A percentile compares a stretch with the other conserved stretches of the same genome.
phyloP scores from a whole-genome alignment of 352 stramenopile species.

The Phytophthora fragariaefolia region DNA sequence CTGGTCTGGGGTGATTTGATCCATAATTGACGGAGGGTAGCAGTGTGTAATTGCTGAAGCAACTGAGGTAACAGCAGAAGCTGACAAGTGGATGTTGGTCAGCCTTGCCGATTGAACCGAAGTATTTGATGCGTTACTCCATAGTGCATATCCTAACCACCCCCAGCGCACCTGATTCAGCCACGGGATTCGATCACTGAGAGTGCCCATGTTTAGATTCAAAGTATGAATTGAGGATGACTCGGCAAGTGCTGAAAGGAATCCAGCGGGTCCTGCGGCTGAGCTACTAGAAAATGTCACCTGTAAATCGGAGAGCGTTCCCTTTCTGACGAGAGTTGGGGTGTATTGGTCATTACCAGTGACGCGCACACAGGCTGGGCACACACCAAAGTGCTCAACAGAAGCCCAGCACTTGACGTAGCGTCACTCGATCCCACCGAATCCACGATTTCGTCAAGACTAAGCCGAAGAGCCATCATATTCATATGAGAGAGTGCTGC shows the following conservation, averaged over 20 bases:
- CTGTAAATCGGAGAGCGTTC: neutral
- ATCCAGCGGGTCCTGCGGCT: neutral
- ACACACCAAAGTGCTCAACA: slow-evolving; percentile 13
- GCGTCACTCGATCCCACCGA: neutral
- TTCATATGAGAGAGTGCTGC: slow-evolving; percentile 17
- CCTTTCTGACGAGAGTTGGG: neutral
- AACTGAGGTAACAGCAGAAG: neutral
- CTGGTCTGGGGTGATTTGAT: too few species aligned
- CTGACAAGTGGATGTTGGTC: slow-evolving; percentile 21
- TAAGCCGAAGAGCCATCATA: slow-evolving; percentile 8
- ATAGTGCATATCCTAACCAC: too few species aligned
- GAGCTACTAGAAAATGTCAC: neutral
- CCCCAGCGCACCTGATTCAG: neutral
- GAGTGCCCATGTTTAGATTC: slow-evolving; percentile 2
- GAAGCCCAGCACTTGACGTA: neutral
- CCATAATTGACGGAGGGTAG: slow-evolving; percentile 23
- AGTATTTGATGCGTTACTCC: neutral
- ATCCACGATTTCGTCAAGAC: slow-evolving; percentile 15
- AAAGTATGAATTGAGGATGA: neutral
- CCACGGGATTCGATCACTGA: slow-evolving; percentile 4
- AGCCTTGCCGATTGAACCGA: neutral
- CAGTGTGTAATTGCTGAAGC: neutral
- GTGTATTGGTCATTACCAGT: neutral
- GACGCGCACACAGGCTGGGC: neutral
- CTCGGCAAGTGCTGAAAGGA: neutral